phyloP scores from a whole-genome alignment of 768 basidiomycete species.

The Russula virescens region DNA sequence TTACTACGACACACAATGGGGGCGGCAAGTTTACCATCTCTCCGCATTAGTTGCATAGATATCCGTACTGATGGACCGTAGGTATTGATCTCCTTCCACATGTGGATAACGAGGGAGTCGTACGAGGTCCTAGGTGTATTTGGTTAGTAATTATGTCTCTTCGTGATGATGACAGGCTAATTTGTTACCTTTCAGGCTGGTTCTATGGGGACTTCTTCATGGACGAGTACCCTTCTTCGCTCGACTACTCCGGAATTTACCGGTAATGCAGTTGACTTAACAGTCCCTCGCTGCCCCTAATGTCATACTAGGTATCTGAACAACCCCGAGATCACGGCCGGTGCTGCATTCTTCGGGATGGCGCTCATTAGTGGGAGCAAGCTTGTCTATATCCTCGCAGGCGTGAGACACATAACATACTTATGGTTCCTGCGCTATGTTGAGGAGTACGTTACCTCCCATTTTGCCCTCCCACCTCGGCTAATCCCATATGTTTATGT shows the following conservation, averaged over 20 bases:
- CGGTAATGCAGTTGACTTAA: conserved; percentile 42
- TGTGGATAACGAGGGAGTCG: conserved; percentile 87
- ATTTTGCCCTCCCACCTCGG: not conserved
- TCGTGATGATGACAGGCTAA: not conserved
- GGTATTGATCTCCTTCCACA: conserved; percentile 80
- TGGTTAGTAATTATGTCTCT: conserved; percentile 42
- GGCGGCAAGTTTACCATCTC: conserved; percentile 45
- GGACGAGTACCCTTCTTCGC: conserved; percentile 81
- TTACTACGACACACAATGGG: conserved; percentile 87
- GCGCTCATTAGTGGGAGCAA: conserved; percentile 89
- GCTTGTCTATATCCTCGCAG: conserved; percentile 79
- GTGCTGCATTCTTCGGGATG: conserved; percentile 91
- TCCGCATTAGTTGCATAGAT: not conserved
- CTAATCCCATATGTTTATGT: not conserved
- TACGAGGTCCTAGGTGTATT: conserved; percentile 93
- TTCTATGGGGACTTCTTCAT: conserved; percentile 98
- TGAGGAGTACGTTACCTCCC: conserved; percentile 64
- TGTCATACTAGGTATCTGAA: conserved; percentile 63
- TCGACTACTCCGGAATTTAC: conserved; percentile 97
- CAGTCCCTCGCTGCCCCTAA: not conserved
- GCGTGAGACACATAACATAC: conserved; percentile 80
- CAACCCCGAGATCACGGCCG: conserved; percentile 95
- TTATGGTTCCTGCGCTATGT: conserved; percentile 95
- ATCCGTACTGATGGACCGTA: conserved; percentile 29
- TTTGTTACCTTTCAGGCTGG: conserved; percentile 58